Evolutionary conservation across 768 basidiomycete genomes (phyloP), one percentile per base, ranked within the genome.

Genomic region (Exsudoporus frostii): DNA sequence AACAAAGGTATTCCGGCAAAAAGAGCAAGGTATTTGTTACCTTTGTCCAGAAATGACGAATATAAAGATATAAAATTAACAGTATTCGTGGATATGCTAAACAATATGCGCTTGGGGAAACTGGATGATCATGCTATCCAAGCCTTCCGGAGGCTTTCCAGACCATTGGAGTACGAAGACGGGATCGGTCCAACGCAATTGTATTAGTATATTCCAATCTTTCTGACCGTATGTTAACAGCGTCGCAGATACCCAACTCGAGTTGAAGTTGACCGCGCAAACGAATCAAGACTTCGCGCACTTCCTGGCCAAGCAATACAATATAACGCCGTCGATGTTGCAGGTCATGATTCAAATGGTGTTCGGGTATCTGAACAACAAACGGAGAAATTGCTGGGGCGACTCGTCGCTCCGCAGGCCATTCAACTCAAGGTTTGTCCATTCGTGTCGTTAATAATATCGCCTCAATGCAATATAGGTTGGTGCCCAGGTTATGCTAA

Each of bases 401-500:
- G 78, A n/a, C 80, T 92, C 19, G 78, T 92, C 51, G 85, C 79
- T 13, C 78, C 75, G 6, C 71, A 71, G 46, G 43, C 33, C 9
- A 65, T 83, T 27, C 64, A 64, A n/a, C 63, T 83, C 37, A 85
- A 84, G 71, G 82, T 81, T 33, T 30, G 60, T 56, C n/a, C 7
- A 19, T 19, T 29, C 33, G 33, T 32, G 30, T 6, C 9, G 32
- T 45, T 14, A n/a, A 30, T 34, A 19, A 15, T 20, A 25, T 44
- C 22, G 46, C 29, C 45, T 52, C 42, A 61, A 54, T 32, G n/a
- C 43, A 38, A 39, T 27, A 39, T 48, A 91, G 81, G 74, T 86
- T 47, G 86, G 86, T 13, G 89, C 91, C 4, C 93, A 96, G 65
- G 93, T 96, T 5, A 92, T 92, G 90, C 66, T 89, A 3, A 76